phyloP scores from a whole-genome alignment of 2,329 filamentous ascomycete genomes.

The Phialophora tarda region DNA sequence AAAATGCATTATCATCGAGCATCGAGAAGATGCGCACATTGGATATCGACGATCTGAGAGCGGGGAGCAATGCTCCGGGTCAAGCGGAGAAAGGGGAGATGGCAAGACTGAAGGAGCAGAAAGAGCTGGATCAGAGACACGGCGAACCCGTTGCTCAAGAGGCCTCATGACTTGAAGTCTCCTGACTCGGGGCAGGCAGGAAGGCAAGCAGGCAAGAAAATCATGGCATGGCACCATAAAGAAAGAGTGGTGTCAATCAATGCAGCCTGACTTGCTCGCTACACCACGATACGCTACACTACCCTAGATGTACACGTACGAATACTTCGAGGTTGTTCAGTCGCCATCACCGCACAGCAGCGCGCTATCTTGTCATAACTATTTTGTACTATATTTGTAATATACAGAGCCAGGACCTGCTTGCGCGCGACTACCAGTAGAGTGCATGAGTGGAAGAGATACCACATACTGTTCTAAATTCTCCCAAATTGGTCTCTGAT shows the following conservation, averaged over 20 bases:
- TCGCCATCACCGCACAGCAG: no score
- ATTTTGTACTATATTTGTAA: no score
- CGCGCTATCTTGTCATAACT: no score
- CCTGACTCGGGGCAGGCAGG: neutral
- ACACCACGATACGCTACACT: neutral
- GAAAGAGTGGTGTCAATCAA: no score
- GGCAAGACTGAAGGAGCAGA: neutral
- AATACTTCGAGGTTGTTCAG: no score
- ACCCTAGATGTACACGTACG: no score
- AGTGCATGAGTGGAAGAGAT: no score
- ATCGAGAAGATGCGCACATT: conserved; percentile 34
- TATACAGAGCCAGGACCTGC: no score
- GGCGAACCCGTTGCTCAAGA: conserved; percentile 4
- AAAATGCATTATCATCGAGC: conserved; percentile 33
- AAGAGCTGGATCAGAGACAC: neutral
- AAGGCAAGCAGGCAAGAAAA: neutral
- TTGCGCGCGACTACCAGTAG: no score
- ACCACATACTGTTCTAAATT: no score
- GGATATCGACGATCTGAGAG: conserved; percentile 22
- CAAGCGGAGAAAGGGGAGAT: neutral
- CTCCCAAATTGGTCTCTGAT: no score
- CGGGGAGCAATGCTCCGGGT: neutral
- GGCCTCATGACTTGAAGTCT: neutral
- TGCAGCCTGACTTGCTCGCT: neutral
- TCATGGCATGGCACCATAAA: no score